Base-by-base conservation (phyloP, 2,329 filamentous ascomycete genomes). In the Alternaria solani region DNA sequence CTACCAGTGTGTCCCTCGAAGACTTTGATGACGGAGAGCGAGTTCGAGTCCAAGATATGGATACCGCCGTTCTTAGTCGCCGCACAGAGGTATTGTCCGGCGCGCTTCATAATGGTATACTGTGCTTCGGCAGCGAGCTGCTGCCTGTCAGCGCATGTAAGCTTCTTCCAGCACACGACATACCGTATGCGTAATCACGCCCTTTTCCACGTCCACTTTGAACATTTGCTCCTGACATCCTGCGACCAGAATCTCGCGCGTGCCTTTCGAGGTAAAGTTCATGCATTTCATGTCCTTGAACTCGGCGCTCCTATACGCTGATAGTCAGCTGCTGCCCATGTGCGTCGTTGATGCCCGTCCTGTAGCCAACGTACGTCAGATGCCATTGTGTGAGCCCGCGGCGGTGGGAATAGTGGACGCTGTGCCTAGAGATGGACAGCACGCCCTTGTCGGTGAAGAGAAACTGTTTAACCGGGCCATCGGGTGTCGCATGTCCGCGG, bases 211-310 rank as follows among this genome's bases (percentile, higher is more conserved):
- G 69, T 91, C 88, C 54, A 91, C 85, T 28, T 86, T 89, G 75
- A 97, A 91, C 91, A 99, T 96, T 51, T 86, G 86, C 56, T 90
- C 87, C 79, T 99, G 95, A 67, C 90, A 87, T 47, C 95, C 95
- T 47, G 93, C 95, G 34, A 94, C 91, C 20, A 99, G 82, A 58
- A 99, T 89, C 73, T 96, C 91, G 14, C 87, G 86, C 26, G 91
- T 92, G 8, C 91, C 91, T 73, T 93, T 93, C 28, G 92, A 93
- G 1, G 93, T 96, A 75, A 96, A 97, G 76, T 91, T 94, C 93
- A 98, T 98, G 79, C 95, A 98, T 69, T 89, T 88, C 65, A 99
- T 82, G 74, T 97, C 92, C 65, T 86, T 88, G 90, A 98, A 96
- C 57, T 91, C 90, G 28, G 88, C 83, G 72, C 88, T 85, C 65